Base-by-base conservation (phyloP, 2,329 filamentous ascomycete genomes). In the Cladosporium sp. region DNA sequence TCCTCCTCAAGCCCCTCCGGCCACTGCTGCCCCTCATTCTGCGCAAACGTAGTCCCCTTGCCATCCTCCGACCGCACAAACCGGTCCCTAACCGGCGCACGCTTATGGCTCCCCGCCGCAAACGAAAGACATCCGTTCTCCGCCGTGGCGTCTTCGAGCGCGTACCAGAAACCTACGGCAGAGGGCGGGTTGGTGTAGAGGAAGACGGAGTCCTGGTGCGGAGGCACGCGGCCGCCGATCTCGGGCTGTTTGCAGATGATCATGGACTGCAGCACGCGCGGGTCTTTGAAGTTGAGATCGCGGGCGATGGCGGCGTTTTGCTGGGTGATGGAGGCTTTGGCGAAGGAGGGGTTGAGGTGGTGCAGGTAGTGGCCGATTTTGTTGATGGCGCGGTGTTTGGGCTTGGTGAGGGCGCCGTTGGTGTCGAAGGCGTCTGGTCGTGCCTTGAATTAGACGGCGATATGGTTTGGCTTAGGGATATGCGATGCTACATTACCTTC, bases 211-310 rank as follows among this genome's bases (percentile, higher is more conserved):
- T 98, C 94, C 80, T 97, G 93, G 77, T 99, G 95, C 25, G 92
- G 88, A 0, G 91, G 92, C 51, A 98, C 95, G 1, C 91, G 91
- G 25, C 91, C 94, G 30, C 95, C 95, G 62, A 98, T 97, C 79
- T 96, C 92, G 25, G 95, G 93, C 80, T 97, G 94, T 79, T 99
- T 99, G 86, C 93, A 97, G 72, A 99, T 98, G 30, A 98, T 85
- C 95, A 99, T 99, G 77, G 91, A 95, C 82, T 99, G 95, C 61
- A 99, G 83, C 5, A 89, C 84, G 23, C 90, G 83, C 1, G 93
- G 91, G 76, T 96, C 91, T 5, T 70, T 73, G 80, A 93, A 97
- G 2, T 90, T 90, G 13, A 97, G 83, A 10, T 85, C 84, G 53
- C 82, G 81, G 0, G 93, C 92, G 16, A 97, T 88, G 5, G 83